Conservation (phyloP, 495 filamentous ascomycete genomes). For the Copromyces sp. region DNA sequence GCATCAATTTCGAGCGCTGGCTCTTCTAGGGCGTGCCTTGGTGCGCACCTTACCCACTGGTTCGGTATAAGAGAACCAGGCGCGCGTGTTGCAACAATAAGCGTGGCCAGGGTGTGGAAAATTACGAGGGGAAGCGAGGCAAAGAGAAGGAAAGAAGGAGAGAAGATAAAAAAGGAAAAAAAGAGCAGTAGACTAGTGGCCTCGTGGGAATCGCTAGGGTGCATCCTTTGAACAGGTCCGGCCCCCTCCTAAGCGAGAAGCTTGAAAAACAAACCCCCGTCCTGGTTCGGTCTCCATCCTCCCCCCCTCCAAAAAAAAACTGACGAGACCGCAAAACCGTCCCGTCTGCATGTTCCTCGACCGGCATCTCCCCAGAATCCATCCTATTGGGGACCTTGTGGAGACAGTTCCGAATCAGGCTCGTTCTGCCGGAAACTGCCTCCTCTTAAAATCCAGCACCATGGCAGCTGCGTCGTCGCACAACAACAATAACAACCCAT, state of each 20-base stretch:
- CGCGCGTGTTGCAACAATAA: background rate
- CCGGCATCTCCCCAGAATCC: constrained; percentile 29
- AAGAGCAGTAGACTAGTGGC: background rate
- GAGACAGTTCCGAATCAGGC: constrained; percentile 27
- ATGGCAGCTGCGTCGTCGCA: constrained; percentile 47
- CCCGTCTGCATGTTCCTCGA: constrained; percentile 37
- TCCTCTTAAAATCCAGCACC: constrained; percentile 22
- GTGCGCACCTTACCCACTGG: background rate
- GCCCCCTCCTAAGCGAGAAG: constrained; percentile 7
- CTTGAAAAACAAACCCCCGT: constrained; percentile 4
- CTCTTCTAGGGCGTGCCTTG: background rate
- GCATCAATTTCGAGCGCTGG: background rate
- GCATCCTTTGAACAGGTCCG: constrained; percentile 10
- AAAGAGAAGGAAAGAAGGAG: background rate
- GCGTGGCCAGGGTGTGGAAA: constrained; percentile 4
- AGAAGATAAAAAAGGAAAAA: background rate
- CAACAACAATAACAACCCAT: constrained; percentile 19
- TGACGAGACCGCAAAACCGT: constrained; percentile 7
- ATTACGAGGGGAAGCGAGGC: constrained; percentile 3
- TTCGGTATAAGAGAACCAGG: background rate
- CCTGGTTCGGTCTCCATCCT: constrained; percentile 1
- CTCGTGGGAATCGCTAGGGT: background rate
- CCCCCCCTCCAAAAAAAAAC: constrained; percentile 10
- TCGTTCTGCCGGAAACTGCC: constrained; percentile 14
- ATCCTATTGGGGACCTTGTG: constrained; percentile 30